Conservation (phyloP, 2,329 filamentous ascomycete species). For the Plectosphaerella sp. region DNA sequence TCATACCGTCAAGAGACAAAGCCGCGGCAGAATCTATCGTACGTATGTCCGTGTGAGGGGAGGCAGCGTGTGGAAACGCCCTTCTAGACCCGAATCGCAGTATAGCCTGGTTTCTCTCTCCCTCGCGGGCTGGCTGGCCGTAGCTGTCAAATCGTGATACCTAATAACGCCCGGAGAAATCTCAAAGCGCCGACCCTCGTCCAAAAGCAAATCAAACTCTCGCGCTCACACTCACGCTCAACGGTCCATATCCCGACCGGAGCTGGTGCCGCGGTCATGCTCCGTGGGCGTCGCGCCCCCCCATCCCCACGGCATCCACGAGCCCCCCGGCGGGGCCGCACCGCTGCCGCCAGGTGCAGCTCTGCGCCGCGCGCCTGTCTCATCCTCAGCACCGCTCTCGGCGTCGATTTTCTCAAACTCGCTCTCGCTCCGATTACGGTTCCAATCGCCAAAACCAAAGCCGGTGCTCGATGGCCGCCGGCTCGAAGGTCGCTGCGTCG, state of each 20-base stretch:
- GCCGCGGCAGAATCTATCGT: too few relatives aligned
- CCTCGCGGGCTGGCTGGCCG: too few relatives aligned
- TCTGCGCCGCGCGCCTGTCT: conserved; percentile 34
- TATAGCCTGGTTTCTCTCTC: too few relatives aligned
- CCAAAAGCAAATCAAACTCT: neutral
- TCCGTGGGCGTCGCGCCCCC: conserved; percentile 9
- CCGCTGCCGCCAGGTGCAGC: neutral
- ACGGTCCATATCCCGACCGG: conserved; percentile 27
- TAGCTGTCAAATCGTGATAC: too few relatives aligned
- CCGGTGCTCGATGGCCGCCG: conserved; percentile 33
- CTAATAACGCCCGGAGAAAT: too few relatives aligned
- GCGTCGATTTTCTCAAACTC: conserved; percentile 89
- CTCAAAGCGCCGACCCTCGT: too few relatives aligned
- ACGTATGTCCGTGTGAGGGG: too few relatives aligned
- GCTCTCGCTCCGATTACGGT: conserved; percentile 78
- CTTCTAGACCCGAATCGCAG: too few relatives aligned
- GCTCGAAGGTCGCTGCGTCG: conserved; percentile 16
- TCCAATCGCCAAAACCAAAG: conserved; percentile 53
- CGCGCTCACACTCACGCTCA: neutral
- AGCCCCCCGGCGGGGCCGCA: conserved; percentile 16
- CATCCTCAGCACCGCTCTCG: conserved; percentile 57
- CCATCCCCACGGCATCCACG: conserved; percentile 49
- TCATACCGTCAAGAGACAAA: too few relatives aligned
- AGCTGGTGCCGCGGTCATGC: conserved; percentile 24
- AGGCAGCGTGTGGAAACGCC: too few relatives aligned